These are phyloP conservation scores for Wallacemonas sp. DNA, from an alignment of 208 protist species.

Conservation along the genomic window DNA sequence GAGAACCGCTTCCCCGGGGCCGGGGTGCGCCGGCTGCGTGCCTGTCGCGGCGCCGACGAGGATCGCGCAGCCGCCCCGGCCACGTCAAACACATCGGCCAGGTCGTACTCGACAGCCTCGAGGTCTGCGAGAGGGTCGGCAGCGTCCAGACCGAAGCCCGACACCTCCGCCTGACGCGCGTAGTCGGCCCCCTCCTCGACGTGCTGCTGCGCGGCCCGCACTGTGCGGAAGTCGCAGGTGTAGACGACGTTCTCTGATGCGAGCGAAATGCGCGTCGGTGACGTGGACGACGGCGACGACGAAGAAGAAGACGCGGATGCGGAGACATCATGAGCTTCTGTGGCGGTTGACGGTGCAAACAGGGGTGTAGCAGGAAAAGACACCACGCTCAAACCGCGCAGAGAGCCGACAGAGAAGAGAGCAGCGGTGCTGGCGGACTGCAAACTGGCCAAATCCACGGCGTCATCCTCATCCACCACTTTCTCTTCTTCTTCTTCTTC, in stretches of 20 bases:
- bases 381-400: conserved; percentile 25
- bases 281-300: background rate
- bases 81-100: background rate
- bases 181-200: background rate
- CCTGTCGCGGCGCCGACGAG: background rate
- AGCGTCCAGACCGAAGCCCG: background rate
- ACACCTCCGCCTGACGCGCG: background rate
- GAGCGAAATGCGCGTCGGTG: background rate
- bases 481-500: background rate
- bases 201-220: conserved; percentile 7
- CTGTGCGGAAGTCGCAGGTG: conserved; percentile 9
- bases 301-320: background rate
- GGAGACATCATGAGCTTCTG: too few relatives aligned
- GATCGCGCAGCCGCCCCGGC: too few relatives aligned
- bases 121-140: background rate
- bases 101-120: background rate
- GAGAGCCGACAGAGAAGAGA: conserved; percentile 16
- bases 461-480: background rate
- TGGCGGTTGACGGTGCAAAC: background rate
- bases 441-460: too few relatives aligned
- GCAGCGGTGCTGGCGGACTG: conserved; percentile 15
- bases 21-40: too few relatives aligned
- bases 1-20: conserved; percentile 3
- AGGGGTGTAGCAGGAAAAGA: conserved; percentile 29
- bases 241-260: background rate